Conservation (phyloP, 192 early-diverging fungal species). For the Rhizoclosmatium globosum region DNA sequence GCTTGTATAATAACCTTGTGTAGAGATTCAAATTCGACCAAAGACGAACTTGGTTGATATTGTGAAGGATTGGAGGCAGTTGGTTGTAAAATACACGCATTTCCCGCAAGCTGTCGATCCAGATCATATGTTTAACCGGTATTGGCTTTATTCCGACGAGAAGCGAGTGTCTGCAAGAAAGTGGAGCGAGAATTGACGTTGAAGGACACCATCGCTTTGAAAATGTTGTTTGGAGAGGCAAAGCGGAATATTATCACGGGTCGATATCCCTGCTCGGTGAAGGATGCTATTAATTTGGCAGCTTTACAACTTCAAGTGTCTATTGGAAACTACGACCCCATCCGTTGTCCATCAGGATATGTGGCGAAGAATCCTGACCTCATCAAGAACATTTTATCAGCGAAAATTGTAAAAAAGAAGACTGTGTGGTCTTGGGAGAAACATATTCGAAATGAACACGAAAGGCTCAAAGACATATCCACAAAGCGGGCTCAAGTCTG, state of each 20-base stretch:
- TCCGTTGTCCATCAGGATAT: slow-evolving; percentile 52
- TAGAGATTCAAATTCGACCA: slow-evolving; percentile 65
- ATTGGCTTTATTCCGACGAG: slow-evolving; percentile 66
- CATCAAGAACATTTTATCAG: slow-evolving; percentile 21
- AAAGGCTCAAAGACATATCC: slow-evolving; percentile 21
- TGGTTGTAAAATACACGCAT: slow-evolving; percentile 66
- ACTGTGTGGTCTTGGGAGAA: slow-evolving; percentile 38
- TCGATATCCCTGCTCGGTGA: slow-evolving; percentile 56
- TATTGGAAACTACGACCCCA: slow-evolving; percentile 53
- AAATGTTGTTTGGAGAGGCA: slow-evolving; percentile 65
- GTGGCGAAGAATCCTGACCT: slow-evolving; percentile 28
- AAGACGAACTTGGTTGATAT: slow-evolving; percentile 56
- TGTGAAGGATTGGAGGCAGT: slow-evolving; percentile 53
- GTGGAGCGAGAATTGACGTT: slow-evolving; percentile 30
- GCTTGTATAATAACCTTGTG: not conserved
- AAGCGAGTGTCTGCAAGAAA: slow-evolving; percentile 51
- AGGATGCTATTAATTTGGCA: slow-evolving; percentile 55
- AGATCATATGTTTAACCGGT: slow-evolving; percentile 57
- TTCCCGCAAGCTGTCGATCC: slow-evolving; percentile 60
- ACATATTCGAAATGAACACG: slow-evolving; percentile 39
- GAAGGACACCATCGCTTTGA: slow-evolving; percentile 49
- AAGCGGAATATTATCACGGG: slow-evolving; percentile 61
- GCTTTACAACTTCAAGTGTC: slow-evolving; percentile 56
- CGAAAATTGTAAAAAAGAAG: slow-evolving; percentile 30
- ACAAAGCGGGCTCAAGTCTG: not conserved